phyloP scores from a whole-genome alignment of 176 grass and related monocot genomes.

The Panicum miliaceum region DNA sequence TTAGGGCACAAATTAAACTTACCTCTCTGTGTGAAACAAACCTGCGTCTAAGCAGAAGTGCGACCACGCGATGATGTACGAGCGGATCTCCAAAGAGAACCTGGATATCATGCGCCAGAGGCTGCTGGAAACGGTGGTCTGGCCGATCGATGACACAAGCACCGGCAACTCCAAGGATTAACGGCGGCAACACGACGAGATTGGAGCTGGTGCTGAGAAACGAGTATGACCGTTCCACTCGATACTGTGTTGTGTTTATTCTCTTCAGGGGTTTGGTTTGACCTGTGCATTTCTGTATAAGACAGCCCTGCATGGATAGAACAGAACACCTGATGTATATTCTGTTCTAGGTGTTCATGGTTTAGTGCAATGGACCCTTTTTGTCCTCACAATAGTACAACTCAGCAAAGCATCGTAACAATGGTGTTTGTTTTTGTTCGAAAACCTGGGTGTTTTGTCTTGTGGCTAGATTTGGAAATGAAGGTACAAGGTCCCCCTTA shows the following conservation, averaged over 20 bases:
- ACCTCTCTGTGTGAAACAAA: not conserved
- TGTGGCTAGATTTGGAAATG: not conserved
- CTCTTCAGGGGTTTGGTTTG: not conserved
- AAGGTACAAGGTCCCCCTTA: constrained; percentile 9
- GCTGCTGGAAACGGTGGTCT: constrained; percentile 81
- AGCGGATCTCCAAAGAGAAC: constrained; percentile 85
- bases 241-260: not conserved
- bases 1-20: not conserved
- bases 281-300: constrained; percentile 24
- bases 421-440: not conserved
- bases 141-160: constrained; percentile 72
- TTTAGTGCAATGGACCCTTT: not conserved
- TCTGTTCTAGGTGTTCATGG: constrained; percentile 4
- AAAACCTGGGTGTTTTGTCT: not conserved
- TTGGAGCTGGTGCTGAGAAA: not conserved
- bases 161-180: constrained; percentile 53
- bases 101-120: constrained; percentile 84
- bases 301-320: constrained; percentile 23
- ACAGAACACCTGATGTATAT: not conserved
- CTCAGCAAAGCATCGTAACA: not conserved
- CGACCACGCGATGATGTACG: constrained; percentile 88
- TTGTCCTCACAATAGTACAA: not conserved
- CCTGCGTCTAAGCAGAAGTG: constrained; percentile 63
- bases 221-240: constrained; percentile 15
- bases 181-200: not conserved